Evolutionary conservation across 2,329 filamentous ascomycete genomes (phyloP).

Genomic region (Stagonosporopsis cucurbitacearum): DNA sequence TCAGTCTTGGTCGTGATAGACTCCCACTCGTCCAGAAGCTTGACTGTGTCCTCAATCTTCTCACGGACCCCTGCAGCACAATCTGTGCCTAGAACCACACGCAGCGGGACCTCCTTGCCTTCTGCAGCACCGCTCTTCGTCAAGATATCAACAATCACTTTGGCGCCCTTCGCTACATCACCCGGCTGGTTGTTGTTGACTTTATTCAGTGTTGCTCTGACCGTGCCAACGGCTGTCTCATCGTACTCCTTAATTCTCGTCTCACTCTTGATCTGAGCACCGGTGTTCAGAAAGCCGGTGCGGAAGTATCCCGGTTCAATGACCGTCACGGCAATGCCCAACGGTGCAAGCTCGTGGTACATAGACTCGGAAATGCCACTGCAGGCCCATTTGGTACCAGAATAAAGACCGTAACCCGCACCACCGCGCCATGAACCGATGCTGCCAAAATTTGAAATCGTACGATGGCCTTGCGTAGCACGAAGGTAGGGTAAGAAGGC

Average conservation of each 20-base stretch:
- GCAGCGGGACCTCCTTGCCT: slow-evolving; percentile 59
- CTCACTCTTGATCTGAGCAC: slow-evolving; percentile 24
- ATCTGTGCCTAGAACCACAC: slow-evolving; percentile 59
- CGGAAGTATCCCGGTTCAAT: slow-evolving; percentile 61
- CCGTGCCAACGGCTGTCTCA: slow-evolving; percentile 43
- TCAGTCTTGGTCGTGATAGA: slow-evolving; percentile 31
- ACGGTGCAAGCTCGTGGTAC: slow-evolving; percentile 52
- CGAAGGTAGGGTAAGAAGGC: slow-evolving; percentile 59
- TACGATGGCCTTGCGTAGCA: slow-evolving; percentile 47
- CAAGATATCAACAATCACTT: slow-evolving; percentile 62
- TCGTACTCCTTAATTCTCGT: slow-evolving; percentile 40
- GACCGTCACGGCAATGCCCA: slow-evolving; percentile 54
- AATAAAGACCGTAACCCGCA: slow-evolving; percentile 54
- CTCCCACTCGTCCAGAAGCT: slow-evolving; percentile 46
- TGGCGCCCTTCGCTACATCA: slow-evolving; percentile 61
- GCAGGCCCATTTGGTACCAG: slow-evolving; percentile 55
- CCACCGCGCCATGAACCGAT: slow-evolving; percentile 52
- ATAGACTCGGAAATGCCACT: slow-evolving; percentile 54
- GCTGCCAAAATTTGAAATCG: slow-evolving; percentile 57
- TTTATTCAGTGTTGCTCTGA: slow-evolving; percentile 41
- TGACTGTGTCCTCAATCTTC: slow-evolving; percentile 28
- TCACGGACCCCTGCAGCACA: slow-evolving; percentile 16
- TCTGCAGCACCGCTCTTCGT: slow-evolving; percentile 57
- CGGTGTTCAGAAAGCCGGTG: slow-evolving; percentile 54
- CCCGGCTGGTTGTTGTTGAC: slow-evolving; percentile 61